phyloP scores from a whole-genome alignment of 2,329 filamentous ascomycete species.

The Paecilomyces formosus region DNA sequence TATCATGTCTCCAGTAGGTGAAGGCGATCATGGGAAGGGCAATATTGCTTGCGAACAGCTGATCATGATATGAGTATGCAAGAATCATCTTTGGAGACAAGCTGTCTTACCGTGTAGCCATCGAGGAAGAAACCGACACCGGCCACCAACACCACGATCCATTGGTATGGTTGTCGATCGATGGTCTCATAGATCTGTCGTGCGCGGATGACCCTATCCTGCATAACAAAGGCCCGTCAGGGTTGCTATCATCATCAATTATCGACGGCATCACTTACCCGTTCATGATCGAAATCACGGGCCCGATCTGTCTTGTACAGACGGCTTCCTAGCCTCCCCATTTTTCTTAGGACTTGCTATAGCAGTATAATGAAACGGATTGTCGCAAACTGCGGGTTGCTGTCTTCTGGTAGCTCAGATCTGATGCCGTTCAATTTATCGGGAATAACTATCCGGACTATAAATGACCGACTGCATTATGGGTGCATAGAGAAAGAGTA shows the following conservation, averaged over 20 bases:
- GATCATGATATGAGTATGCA: constrained; percentile 2
- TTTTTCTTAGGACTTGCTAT: constrained; percentile 3
- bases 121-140: constrained; percentile 46
- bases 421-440: background rate
- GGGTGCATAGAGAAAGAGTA: background rate
- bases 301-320: constrained; percentile 38
- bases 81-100: background rate
- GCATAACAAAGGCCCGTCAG: background rate
- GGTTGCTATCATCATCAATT: background rate
- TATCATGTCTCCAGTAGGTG: constrained; percentile 40
- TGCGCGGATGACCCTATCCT: constrained; percentile 37
- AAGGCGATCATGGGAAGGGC: constrained; percentile 43
- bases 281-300: constrained; percentile 38
- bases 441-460: background rate
- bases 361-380: background rate
- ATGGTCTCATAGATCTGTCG: constrained; percentile 39
- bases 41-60: constrained; percentile 45
- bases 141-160: constrained; percentile 39
- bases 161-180: constrained; percentile 35
- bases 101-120: constrained; percentile 30
- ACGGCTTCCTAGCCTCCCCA: constrained; percentile 27
- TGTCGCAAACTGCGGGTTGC: no score
- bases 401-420: background rate
- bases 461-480: background rate
- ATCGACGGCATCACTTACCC: constrained; percentile 15